Evolutionary conservation across 805 yeast species (phyloP).

Genomic region (Candida parachauliodes): DNA sequence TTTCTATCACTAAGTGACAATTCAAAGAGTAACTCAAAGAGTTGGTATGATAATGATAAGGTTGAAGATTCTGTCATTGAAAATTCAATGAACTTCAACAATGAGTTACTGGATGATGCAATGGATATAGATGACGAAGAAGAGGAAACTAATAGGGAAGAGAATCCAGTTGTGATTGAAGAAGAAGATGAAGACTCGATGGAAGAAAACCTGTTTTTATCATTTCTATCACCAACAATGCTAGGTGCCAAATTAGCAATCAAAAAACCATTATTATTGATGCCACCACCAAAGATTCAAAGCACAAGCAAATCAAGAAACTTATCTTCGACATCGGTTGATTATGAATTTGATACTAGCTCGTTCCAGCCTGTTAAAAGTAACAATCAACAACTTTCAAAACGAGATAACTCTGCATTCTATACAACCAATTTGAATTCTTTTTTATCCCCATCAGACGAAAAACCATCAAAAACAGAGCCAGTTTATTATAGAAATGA

Average conservation of each 20-base stretch:
- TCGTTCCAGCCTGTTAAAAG: slow-evolving; percentile 6
- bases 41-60: neutral
- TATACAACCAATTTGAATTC: slow-evolving; percentile 12
- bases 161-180: neutral
- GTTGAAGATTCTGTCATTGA: too few species aligned
- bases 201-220: slow-evolving; percentile 14
- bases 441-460: too few species aligned
- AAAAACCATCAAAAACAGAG: too few species aligned
- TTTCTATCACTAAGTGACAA: slow-evolving; percentile 24
- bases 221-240: slow-evolving; percentile 33
- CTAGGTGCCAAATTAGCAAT: slow-evolving; percentile 40
- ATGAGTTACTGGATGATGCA: slow-evolving; percentile 19
- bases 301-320: too few species aligned
- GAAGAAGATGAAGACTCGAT: slow-evolving; percentile 1
- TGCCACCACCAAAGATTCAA: slow-evolving; percentile 26
- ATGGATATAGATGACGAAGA: slow-evolving; percentile 21
- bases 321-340: slow-evolving; percentile 9
- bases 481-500: neutral
- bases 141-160: slow-evolving; percentile 6
- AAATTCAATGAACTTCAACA: too few species aligned
- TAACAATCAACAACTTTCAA: neutral
- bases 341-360: slow-evolving; percentile 27
- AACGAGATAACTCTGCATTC: slow-evolving; percentile 5
- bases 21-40: neutral
- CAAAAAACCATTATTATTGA: slow-evolving; percentile 24